Evolutionary conservation across 192 early-diverging fungal species (phyloP), one percentile per base, ranked within the genome.

Genomic region (Umbelopsis isabellina): DNA sequence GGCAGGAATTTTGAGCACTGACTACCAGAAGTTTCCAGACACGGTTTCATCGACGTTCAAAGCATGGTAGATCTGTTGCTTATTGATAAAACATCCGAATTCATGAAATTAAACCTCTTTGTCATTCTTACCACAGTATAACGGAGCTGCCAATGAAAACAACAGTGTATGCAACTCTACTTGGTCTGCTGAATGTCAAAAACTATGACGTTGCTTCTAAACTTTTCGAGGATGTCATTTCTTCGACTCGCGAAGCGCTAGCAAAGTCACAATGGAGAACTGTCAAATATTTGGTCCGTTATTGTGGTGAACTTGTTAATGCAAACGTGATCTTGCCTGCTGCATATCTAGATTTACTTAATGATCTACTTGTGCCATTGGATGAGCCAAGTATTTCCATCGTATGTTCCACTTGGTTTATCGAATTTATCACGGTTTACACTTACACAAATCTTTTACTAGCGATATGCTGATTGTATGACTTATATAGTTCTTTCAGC

Each of bases 241-340:
- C 82, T 7, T 72, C 83, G 4, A 74, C 95, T 20, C 73, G 88
- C 41, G 79, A 87, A 2, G 82, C 84, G 23, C 72, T 95, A 71
- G 75, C 76, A 0, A 69, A 74, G 12, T 81, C 81, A 23, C 79
- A 91, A 65, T 95, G 93, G 87, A 83, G 83, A 8, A 83, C 86
- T 27, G 87, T 91, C 67, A 96, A 96, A 77, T 76, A 94, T 18
- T 67, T 92, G 18, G 73, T 95, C 73, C 82, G 94, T 46, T 97
- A 90, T 77, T 92, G 93, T 84, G 92, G 85, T 7, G 87, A 93
- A 75, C 83, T 94, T 22, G 89, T 94, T 52, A 90, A 86, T 72
- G 84, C 91, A 22, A 89, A 90, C 72, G 89, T 94, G 7, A 90
- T 98, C 65, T 65, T 83, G 3, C 85, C 92, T 0, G 71, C 74